Base-by-base conservation (phyloP, 2,329 filamentous ascomycete species). In the Sporothrix schenckii region DNA sequence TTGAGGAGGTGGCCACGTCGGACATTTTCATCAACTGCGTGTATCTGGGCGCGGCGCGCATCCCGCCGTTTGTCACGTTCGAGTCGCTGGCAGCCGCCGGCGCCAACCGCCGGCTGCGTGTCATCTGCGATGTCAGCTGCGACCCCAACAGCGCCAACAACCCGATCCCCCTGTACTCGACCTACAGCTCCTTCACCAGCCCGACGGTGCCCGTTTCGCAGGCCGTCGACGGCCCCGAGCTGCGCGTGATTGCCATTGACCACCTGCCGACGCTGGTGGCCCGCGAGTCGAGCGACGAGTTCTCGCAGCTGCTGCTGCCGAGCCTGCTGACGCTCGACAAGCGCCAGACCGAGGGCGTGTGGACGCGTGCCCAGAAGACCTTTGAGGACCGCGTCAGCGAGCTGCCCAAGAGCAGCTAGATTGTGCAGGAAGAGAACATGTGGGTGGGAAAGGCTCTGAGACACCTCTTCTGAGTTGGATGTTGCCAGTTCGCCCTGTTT, bases 1-100 rank as follows among this genome's bases (percentile, higher is more conserved):
- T 94, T 81, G 80, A 84, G 73, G 92, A 95, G 82, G 93, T 96
- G 76, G 83, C 89, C 61, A 87, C 92, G 80, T 86, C 83, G 72
- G 89, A 92, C 76, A 90, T 93, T 77, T 92, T 93, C 78, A 85
- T 95, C 79, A 96, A 95, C 84, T 93, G 91, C 86, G 94, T 97
- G 79, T 97, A 97, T 82, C 88, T 97, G 54, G 74, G 75, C 72
- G 74, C 88, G 75, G 50, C 61, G 69, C 87, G 90, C 78, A 94
- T 95, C 75, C 91, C 92, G 34, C 91, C 91, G 47, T 97, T 97
- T 78, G 86, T 97, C 77, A 89, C 92, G 80, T 78, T 84, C 72
- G 86, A 92, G 75, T 89, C 87, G 68, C 87, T 97, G 69, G 85
- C 89, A 74, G 82, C 85, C 53, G 83, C 90, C 73, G 82, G 85